phyloP scores from a whole-genome alignment of 768 basidiomycete species.

The Calocybe cyanea region DNA sequence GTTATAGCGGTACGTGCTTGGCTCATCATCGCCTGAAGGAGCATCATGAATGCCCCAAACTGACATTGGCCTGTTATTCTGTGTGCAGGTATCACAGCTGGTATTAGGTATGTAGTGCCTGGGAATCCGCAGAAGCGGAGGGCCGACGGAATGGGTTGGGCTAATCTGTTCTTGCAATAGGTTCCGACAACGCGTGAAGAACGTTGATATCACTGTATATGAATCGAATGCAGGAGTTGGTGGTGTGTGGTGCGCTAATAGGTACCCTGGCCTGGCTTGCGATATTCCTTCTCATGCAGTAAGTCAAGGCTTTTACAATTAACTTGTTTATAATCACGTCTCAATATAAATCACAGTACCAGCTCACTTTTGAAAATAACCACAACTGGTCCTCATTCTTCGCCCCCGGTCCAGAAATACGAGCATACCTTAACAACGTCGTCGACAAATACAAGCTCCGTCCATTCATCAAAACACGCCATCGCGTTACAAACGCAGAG shows the following conservation, averaged over 20 bases:
- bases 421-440: slow-evolving; percentile 45
- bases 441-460: slow-evolving; percentile 55
- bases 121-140: background rate
- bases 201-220: slow-evolving; percentile 53
- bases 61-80: no score
- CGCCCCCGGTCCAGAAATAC: slow-evolving; percentile 57
- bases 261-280: slow-evolving; percentile 58
- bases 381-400: slow-evolving; percentile 63
- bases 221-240: slow-evolving; percentile 59
- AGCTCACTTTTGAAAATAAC: slow-evolving; percentile 54
- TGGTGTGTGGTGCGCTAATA: slow-evolving; percentile 58
- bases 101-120: slow-evolving; percentile 38
- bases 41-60: no score
- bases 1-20: slow-evolving; percentile 52
- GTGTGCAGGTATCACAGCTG: slow-evolving; percentile 46
- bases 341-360: slow-evolving; percentile 48
- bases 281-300: slow-evolving; percentile 59
- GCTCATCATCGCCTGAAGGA: no score
- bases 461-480: slow-evolving; percentile 50
- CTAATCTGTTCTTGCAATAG: slow-evolving; percentile 22
- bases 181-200: slow-evolving; percentile 49
- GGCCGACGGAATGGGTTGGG: background rate
- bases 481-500: slow-evolving; percentile 48
- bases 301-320: slow-evolving; percentile 14
- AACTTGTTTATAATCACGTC: background rate